Evolutionary conservation across 768 basidiomycete genomes (phyloP), one percentile per base, ranked within the genome.

Genomic region (Filobasidium floriforme): DNA sequence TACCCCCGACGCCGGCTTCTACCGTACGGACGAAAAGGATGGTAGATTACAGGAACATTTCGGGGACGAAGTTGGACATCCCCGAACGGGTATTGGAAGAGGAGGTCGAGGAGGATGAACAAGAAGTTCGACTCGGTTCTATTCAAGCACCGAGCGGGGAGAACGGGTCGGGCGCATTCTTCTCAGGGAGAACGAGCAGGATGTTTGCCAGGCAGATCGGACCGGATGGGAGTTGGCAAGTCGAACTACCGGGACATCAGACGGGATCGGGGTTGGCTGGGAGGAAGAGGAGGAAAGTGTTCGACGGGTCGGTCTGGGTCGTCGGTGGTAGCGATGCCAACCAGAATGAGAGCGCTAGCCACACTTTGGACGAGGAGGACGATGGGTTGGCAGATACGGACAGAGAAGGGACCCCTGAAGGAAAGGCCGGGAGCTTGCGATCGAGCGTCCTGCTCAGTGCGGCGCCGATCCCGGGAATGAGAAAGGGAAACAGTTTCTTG

Each of bases 401-500:
- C n/a, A 22, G 54, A 15, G 54, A 57, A 57, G 54, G 54, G 26
- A 57, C 54, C 4, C 54, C 54, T 26, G 54, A 32, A 15, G 5
- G 54, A 57, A n/a, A 32, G 24, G 15, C 7, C 54, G 12, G 24
- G 54, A 57, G 24, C 7, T 19, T 14, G 54, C 5, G 29, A 3
- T 15, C 22, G 14, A 15, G 26, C 22, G 14, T 32, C 22, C 26
- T 57, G 54, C 54, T 57, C 24, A 57, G 54, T 32, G 54, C 54
- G 4, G 22, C 54, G 12, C 18, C 29, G 18, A 57, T 57, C 29
- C 54, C 54, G 15, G 54, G 54, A 6, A 24, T 32, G 22, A 24
- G 22, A 24, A 57, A 57, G 26, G 54, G 54, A 6, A 57, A 57
- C 54, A 57, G 54, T 57, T 57, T 57, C 54, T 32, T 57, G 29